Percentiles rank a stretch among this genome's conserved stretches.
phyloP scores from a whole-genome alignment of 75 land plant species.

The Larix kaempferi region DNA sequence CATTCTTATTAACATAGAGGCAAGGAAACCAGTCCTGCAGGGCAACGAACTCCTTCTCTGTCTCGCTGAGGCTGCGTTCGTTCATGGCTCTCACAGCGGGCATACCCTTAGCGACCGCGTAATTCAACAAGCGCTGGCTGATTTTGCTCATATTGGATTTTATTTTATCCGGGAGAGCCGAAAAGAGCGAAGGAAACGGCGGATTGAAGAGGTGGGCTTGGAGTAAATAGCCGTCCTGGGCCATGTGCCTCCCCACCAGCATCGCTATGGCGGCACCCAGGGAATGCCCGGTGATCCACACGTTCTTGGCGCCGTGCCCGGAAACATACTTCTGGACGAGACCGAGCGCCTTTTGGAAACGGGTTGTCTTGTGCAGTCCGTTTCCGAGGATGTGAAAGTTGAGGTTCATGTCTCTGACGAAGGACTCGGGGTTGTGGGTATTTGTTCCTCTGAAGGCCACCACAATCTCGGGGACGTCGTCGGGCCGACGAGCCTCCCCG shows the following conservation, averaged over 20 bases:
- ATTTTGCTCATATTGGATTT: slow-evolving; percentile 34
- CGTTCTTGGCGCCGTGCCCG: slow-evolving; percentile 13
- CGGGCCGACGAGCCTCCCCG: background rate
- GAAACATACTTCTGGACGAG: background rate
- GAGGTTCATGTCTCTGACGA: slow-evolving; percentile 34
- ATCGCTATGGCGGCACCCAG: slow-evolving; percentile 62
- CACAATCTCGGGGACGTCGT: slow-evolving; percentile 23
- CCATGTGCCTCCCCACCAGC: slow-evolving; percentile 47
- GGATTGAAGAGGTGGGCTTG: slow-evolving; percentile 61
- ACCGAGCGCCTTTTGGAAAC: slow-evolving; percentile 43
- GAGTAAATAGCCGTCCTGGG: slow-evolving; percentile 26
- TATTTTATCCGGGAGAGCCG: slow-evolving; percentile 53
- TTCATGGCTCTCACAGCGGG: slow-evolving; percentile 24
- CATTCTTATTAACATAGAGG: slow-evolving; percentile 49
- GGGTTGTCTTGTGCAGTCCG: slow-evolving; percentile 44
- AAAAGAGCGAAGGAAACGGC: slow-evolving; percentile 28
- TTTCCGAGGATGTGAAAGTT: slow-evolving; percentile 36
- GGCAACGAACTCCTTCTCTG: slow-evolving; percentile 24
- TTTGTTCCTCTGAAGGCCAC: slow-evolving; percentile 70
- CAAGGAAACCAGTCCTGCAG: slow-evolving; percentile 44
- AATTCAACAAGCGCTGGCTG: slow-evolving; percentile 16
- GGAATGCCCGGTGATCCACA: slow-evolving; percentile 73
- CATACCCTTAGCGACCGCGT: slow-evolving; percentile 42
- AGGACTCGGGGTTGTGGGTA: slow-evolving; percentile 16
- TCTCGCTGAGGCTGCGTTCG: background rate